Conservation (phyloP, 2,329 filamentous ascomycete genomes). For the Ophiocordyceps camponoti-rufipedis region DNA sequence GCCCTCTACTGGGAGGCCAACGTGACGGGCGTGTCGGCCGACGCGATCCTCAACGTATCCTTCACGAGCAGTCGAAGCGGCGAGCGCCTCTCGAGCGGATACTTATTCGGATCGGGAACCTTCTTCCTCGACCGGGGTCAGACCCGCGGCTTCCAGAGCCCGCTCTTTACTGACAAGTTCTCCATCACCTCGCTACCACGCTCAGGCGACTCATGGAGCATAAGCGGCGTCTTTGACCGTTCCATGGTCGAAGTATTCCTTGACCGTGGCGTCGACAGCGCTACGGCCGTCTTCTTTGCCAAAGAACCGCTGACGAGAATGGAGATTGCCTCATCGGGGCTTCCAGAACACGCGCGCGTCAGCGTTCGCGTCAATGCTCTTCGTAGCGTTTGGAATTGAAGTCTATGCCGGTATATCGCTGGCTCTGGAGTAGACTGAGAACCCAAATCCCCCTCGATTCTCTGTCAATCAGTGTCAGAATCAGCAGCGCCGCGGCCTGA, state of each 20-base stretch:
- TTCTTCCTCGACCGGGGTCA: constrained; percentile 11
- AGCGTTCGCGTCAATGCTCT: constrained; percentile 9
- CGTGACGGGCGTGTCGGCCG: constrained; percentile 18
- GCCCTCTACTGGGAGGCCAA: constrained; percentile 36
- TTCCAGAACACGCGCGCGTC: constrained; percentile 6
- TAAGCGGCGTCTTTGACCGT: constrained; percentile 16
- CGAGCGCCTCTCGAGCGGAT: constrained; percentile 10
- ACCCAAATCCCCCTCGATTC: too few species aligned
- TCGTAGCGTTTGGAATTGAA: constrained; percentile 9
- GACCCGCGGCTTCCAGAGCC: constrained; percentile 12
- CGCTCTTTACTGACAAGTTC: constrained; percentile 15
- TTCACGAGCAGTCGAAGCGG: constrained; percentile 8
- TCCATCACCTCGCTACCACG: constrained; percentile 6
- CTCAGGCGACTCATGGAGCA: constrained; percentile 7
- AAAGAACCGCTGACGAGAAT: constrained; percentile 9
- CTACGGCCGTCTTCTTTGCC: constrained; percentile 13
- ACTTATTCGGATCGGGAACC: constrained; percentile 9
- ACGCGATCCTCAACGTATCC: constrained; percentile 12
- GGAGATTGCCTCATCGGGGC: constrained; percentile 4
- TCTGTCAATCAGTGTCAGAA: too few species aligned
- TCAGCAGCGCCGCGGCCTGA: too few species aligned
- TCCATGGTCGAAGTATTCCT: constrained; percentile 17
- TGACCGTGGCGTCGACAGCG: constrained; percentile 14
- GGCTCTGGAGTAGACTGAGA: too few species aligned
- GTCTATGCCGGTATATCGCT: too few species aligned